These are phyloP conservation scores for Exophiala dermatitidis DNA, from an alignment of 2,329 filamentous ascomycete genomes.

Conservation along the genomic window DNA sequence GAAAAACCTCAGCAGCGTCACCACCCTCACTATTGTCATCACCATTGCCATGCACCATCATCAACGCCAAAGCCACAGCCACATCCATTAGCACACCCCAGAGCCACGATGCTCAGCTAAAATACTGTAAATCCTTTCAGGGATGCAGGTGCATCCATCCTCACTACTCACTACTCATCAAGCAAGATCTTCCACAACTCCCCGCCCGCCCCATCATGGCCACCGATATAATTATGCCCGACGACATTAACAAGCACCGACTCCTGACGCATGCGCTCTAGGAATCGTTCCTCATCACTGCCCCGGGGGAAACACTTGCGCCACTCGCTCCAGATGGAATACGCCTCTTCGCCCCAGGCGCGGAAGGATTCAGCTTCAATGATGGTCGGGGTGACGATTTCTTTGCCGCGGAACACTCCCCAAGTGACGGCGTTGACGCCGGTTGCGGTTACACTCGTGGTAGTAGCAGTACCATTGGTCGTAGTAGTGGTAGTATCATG, in stretches of 20 bases:
- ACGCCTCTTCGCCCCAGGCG: constrained; percentile 93
- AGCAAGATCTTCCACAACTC: constrained; percentile 26
- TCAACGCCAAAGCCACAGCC: no score
- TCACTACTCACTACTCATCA: not conserved
- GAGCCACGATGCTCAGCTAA: no score
- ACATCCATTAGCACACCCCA: no score
- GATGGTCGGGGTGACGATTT: constrained; percentile 93
- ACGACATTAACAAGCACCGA: constrained; percentile 76
- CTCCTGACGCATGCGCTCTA: constrained; percentile 61
- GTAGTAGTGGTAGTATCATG: no score
- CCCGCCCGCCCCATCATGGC: constrained; percentile 29
- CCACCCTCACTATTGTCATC: no score
- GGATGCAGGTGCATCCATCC: not conserved
- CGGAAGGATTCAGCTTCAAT: constrained; percentile 92
- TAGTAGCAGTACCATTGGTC: no score
- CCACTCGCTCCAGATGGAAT: constrained; percentile 94
- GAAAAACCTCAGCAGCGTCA: no score
- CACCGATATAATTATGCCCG: constrained; percentile 41
- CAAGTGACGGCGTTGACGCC: constrained; percentile 92
- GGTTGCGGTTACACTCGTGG: constrained; percentile 29
- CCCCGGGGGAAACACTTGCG: constrained; percentile 73
- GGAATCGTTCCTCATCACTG: constrained; percentile 62
- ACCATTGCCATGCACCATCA: no score
- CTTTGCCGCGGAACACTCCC: constrained; percentile 91
- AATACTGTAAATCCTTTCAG: no score